Conservation (phyloP, 2,329 filamentous ascomycete genomes). For the Diaporthe vexans region DNA sequence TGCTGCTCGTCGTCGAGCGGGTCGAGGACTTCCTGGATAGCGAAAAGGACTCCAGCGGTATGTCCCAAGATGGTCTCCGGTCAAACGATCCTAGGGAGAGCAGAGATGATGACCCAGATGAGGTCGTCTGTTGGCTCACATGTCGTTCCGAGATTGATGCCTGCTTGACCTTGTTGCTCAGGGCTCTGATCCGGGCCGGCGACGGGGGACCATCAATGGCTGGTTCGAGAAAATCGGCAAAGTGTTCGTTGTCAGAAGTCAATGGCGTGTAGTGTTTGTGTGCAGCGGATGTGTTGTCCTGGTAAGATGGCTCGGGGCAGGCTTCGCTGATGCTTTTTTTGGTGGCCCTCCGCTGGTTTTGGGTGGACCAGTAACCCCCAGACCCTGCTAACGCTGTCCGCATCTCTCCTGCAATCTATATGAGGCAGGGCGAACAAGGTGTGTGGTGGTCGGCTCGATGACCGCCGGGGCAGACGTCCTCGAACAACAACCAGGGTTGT, state of each 20-base stretch:
- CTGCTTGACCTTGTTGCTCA: conserved; percentile 71
- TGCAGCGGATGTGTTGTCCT: conserved; percentile 24
- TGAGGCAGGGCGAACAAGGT: conserved; percentile 33
- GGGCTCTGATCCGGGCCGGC: conserved; percentile 69
- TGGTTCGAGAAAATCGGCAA: conserved; percentile 66
- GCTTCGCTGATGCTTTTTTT: conserved; percentile 41
- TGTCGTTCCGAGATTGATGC: conserved; percentile 63
- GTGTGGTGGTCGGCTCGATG: conserved; percentile 33
- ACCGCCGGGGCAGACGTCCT: conserved; percentile 38
- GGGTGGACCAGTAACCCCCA: conserved; percentile 34
- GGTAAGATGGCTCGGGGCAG: conserved; percentile 34
- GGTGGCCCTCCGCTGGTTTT: conserved; percentile 36
- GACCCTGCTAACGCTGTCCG: conserved; percentile 37
- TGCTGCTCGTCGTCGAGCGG: conserved; percentile 67
- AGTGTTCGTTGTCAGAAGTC: conserved; percentile 44
- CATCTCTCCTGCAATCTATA: conserved; percentile 37
- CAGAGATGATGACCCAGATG: conserved; percentile 69
- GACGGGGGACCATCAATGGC: conserved; percentile 73
- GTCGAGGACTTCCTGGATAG: conserved; percentile 70
- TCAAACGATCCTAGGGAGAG: conserved; percentile 61
- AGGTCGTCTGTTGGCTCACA: conserved; percentile 62
- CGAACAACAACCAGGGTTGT: conserved; percentile 33
- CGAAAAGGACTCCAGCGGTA: conserved; percentile 60
- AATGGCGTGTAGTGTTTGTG: conserved; percentile 38
- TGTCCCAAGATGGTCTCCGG: conserved; percentile 63